A percentile compares a stretch with the other conserved stretches of the same genome.
phyloP scores from a whole-genome alignment of 305 asterid species.

The Fraxinus latifolia region DNA sequence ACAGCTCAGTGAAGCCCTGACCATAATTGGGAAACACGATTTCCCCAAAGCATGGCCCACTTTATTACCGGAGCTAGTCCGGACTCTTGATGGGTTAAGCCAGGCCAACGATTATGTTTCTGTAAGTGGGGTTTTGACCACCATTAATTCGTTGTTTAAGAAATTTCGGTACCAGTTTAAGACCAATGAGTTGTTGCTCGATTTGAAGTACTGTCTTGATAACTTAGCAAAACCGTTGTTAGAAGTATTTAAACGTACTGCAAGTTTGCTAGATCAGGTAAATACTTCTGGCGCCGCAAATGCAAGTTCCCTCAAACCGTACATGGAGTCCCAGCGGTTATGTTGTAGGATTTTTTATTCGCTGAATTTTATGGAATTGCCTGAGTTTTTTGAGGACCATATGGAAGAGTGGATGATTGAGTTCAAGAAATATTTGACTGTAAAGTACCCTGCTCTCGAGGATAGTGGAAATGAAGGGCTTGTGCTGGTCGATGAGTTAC shows the following conservation, averaged over 20 bases:
- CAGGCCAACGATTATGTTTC: conserved; percentile 66
- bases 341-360: conserved; percentile 87
- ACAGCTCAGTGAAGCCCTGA: conserved; percentile 82
- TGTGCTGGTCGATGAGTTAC: conserved; percentile 66
- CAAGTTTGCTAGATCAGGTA: conserved; percentile 46
- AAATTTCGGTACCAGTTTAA: conserved; percentile 67
- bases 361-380: conserved; percentile 68
- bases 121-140: conserved; percentile 78
- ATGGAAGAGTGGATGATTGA: conserved; percentile 89
- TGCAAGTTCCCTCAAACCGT: conserved; percentile 46
- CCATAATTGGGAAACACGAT: conserved; percentile 83
- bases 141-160: conserved; percentile 68
- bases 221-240: conserved; percentile 68
- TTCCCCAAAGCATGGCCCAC: conserved; percentile 73
- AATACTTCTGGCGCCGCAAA: conserved; percentile 42
- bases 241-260: conserved; percentile 67
- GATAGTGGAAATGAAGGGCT: conserved; percentile 69
- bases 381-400: conserved; percentile 87
- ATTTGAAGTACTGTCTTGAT: conserved; percentile 82
- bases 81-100: conserved; percentile 50
- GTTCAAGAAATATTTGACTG: conserved; percentile 70
- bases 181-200: conserved; percentile 64
- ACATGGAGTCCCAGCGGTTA: conserved; percentile 75
- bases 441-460: conserved; percentile 59
- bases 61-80: conserved; percentile 75